Base-by-base conservation (phyloP, 1,284 basidiomycete genomes). In the Anthracocystis walkeri region DNA sequence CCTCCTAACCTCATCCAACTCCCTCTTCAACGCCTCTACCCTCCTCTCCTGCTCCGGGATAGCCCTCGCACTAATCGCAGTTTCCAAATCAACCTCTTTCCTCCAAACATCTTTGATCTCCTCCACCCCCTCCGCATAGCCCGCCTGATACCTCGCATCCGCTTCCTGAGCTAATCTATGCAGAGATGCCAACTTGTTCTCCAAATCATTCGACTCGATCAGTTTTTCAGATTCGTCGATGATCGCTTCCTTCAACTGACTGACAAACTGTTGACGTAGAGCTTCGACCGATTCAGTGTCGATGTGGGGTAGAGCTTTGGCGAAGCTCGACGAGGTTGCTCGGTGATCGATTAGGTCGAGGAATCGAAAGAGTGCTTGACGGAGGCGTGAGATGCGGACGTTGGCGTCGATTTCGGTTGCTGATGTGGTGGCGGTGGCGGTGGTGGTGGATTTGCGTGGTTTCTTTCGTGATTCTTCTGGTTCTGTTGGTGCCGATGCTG, bases 21-120 rank as follows among this genome's bases (percentile, higher is more conserved):
- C 77, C 7, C 23, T 23, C 53, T 58, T 59, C 3, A 80, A 46
- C 20, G 51, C 31, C 0, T 52, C 27, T 4, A 82, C 58, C 14
- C 77, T 66, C 8, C 50, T 44, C 42, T 69, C 55, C 49, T 82
- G 80, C 7, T 75, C 80, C 2, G 81, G 75, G 18, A 74, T 69
- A n/a, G 77, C 66, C 18, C 60, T 58, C 1, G 81, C 81, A 33
- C 71, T 66, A 20, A 81, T 74, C 14, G 80, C 78, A 0, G 77
- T 80, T 20, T 74, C 66, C 35, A 80, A 60, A 33, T 80, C 75
- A 12, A 82, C 46, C 14, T 82, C 73, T 16, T 75, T 72, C 6
- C 81, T 52, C 81, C 81, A 82, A 11, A 79, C 75, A 27, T 82
- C 81, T 27, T 73, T 81, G 23, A 75, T 53, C 56, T 75, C 74